Evolutionary conservation across 1,139 yeast species (phyloP), one percentile per base, ranked within the genome.

Genomic region (Candida dubliniensis): DNA sequence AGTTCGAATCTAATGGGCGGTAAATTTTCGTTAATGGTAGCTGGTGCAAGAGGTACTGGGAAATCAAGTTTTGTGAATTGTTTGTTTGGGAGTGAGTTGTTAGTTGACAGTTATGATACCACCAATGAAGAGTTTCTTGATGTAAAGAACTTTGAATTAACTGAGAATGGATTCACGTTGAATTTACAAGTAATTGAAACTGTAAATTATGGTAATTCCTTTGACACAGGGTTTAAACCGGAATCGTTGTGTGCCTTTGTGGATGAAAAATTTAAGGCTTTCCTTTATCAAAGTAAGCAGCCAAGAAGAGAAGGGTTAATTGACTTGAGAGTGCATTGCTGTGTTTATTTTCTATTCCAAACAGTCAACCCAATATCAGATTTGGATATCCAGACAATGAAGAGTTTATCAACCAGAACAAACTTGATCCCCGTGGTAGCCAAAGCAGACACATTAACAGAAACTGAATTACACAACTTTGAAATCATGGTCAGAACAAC

Each of bases 21-120:
- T 3, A 50, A 51, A 12, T 72, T 75, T 60, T 82, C 88, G 34
- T 60, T 90, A 42, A 77, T 90, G 84, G 79, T 88, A 10, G 82
- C 84, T 29, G 97, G 97, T 4, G 72, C 76, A 9, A 70, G 83
- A 10, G 96, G 96, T 3, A 73, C 84, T 0, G 97, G 97, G 4
- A 88, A 90, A 61, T 78, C 95, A 2, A 82, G 95, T 0, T 88
- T 90, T 56, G 74, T 89, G 49, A 88, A 89, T 53, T 68, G 79
- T 1, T 58, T 74, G 38, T 71, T 73, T 53, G 67, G 62, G 27
- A 14, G 47, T 11, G 51, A 57, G 11, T 46, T 62, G n/a, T 32
- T 53, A 5, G 25, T 37, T 11, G 31, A 29, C 2, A 29, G 31
- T 18, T 15, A 12, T 8, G 42, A 40, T 18, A 18, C 37, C 9